Conservation (phyloP, 2,329 filamentous ascomycete genomes). For the Exophiala phaeomuriformis region DNA sequence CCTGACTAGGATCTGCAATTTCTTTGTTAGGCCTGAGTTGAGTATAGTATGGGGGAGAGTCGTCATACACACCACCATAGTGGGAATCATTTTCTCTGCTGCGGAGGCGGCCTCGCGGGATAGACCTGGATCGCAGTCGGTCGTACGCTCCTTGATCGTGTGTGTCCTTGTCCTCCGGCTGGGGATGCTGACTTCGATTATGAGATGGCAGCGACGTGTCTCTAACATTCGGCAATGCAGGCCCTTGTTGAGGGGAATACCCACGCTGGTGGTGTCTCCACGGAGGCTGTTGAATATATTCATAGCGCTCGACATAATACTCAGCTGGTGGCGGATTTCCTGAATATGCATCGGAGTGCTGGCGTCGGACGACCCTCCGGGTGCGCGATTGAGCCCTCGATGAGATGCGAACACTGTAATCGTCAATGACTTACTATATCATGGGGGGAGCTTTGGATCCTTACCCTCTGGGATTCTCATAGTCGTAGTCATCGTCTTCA, state of each 20-base stretch:
- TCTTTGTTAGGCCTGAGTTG: neutral
- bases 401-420: neutral
- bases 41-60: neutral
- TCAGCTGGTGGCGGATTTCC: neutral
- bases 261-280: neutral
- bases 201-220: neutral
- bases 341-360: conserved; percentile 7
- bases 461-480: neutral
- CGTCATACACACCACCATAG: conserved; percentile 7
- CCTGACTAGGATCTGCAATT: conserved; percentile 2
- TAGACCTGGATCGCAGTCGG: conserved; percentile 5
- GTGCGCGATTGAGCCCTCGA: conserved; percentile 1
- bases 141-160: neutral
- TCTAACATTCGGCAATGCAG: neutral
- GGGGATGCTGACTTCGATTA: neutral
- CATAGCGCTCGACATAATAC: conserved; percentile 1
- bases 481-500: conserved; percentile 5
- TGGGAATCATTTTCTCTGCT: neutral
- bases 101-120: neutral
- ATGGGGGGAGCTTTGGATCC: neutral
- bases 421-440: neutral
- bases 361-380: conserved; percentile 6
- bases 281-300: neutral
- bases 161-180: neutral
- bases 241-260: conserved; percentile 16